phyloP scores from a whole-genome alignment of 2,329 filamentous ascomycete species.

The Aspergillus brasiliensis region DNA sequence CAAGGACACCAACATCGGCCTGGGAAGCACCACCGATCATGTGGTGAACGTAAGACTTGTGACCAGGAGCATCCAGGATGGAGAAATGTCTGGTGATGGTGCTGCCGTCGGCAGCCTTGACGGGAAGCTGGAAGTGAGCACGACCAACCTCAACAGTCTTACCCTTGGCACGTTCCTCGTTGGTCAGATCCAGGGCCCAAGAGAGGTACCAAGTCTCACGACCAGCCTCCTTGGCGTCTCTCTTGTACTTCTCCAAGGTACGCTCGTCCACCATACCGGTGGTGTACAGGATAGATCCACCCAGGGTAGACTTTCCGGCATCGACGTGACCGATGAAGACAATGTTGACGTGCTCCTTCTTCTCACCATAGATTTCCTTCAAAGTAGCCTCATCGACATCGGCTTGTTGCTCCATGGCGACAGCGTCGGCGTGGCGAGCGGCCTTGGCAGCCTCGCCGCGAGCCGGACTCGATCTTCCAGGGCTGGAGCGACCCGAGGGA shows the following conservation, averaged over 20 bases:
- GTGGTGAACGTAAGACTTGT: slow-evolving; percentile 97
- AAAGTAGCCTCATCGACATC: slow-evolving; percentile 82
- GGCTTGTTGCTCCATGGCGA: slow-evolving; percentile 78
- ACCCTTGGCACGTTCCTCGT: slow-evolving; percentile 92
- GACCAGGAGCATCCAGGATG: slow-evolving; percentile 92
- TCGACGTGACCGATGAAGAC: slow-evolving; percentile 99
- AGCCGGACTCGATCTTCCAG: slow-evolving; percentile 73
- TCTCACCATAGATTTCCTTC: slow-evolving; percentile 93
- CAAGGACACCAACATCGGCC: slow-evolving; percentile 89
- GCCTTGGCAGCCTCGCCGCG: slow-evolving; percentile 59
- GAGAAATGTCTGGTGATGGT: slow-evolving; percentile 88
- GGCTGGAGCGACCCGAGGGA: slow-evolving; percentile 82
- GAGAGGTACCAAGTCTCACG: slow-evolving; percentile 99
- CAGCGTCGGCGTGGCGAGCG: slow-evolving; percentile 74
- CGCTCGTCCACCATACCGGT: slow-evolving; percentile 99
- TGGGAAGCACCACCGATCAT: slow-evolving; percentile 97
- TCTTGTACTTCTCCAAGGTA: slow-evolving; percentile 97
- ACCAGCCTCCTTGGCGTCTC: slow-evolving; percentile 91
- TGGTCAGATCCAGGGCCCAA: slow-evolving; percentile 96
- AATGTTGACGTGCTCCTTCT: slow-evolving; percentile 76
- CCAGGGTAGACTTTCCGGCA: slow-evolving; percentile 94
- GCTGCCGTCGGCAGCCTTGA: slow-evolving; percentile 39
- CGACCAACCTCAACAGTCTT: slow-evolving; percentile 98
- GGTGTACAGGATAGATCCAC: slow-evolving; percentile 86
- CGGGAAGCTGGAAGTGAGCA: slow-evolving; percentile 84